Conservation (phyloP, 345 rosid species). For the Conringia planisiliqua region DNA sequence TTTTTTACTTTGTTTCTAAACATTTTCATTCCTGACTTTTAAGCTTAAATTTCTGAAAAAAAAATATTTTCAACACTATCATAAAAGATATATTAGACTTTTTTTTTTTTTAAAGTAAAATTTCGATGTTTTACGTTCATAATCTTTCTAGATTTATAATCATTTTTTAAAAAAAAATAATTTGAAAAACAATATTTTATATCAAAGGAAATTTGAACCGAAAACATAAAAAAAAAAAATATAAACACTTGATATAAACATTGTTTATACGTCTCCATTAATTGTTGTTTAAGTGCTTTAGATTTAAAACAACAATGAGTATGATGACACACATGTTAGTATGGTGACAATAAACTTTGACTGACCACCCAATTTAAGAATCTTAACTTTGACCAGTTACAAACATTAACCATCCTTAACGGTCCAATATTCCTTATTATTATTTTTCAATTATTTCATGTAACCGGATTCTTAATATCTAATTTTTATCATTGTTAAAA, state of each 20-base stretch:
- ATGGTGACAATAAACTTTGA: constrained; percentile 20
- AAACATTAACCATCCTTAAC: constrained; percentile 28
- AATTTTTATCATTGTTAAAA: background rate
- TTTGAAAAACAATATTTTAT: no score
- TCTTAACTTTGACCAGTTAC: constrained; percentile 25
- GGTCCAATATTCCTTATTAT: constrained; percentile 24
- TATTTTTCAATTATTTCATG: background rate
- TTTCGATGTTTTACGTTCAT: no score
- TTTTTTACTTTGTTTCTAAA: no score
- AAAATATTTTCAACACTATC: no score
- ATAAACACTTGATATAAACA: background rate
- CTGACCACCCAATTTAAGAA: constrained; percentile 11
- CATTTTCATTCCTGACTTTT: no score
- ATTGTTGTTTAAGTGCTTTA: background rate
- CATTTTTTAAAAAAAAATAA: no score
- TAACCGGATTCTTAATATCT: background rate
- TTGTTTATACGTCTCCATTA: background rate
- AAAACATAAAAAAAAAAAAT: no score
- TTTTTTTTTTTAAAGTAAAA: no score
- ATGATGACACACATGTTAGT: background rate
- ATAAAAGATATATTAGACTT: no score
- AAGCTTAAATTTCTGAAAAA: no score
- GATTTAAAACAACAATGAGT: background rate
- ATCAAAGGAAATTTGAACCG: no score
- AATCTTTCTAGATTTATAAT: no score